A percentile compares a stretch with the other conserved stretches of the same genome.
These are phyloP conservation scores for Pelargonium citronellum DNA, from an alignment of 441 rosid genomes.

Conservation along the genomic window DNA sequence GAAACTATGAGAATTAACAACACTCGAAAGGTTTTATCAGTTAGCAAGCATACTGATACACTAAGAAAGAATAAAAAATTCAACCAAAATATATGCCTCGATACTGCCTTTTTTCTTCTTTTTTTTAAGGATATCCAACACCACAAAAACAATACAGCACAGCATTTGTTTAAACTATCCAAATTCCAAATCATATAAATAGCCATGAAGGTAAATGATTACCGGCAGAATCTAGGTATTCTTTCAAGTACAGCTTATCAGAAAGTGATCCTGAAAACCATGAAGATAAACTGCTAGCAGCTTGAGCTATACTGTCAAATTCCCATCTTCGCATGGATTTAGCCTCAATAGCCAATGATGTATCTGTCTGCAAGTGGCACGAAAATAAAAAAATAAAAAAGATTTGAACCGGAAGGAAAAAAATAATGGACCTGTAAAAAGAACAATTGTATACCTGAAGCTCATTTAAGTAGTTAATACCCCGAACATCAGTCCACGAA, in stretches of 20 bases:
- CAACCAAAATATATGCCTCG: not conserved
- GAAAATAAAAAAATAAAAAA: not conserved
- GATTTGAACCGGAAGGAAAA: not conserved
- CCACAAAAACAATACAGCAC: not conserved
- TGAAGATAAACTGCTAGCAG: constrained; percentile 22
- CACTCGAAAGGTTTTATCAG: not conserved
- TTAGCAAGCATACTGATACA: not conserved
- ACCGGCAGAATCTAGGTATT: constrained; percentile 17
- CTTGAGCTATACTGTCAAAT: constrained; percentile 31
- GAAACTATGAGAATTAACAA: not conserved
- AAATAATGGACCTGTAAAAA: not conserved
- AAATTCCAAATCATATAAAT: not conserved
- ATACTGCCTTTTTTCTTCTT: not conserved
- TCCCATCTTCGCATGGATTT: constrained; percentile 32
- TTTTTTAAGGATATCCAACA: not conserved
- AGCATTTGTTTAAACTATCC: not conserved
- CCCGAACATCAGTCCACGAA: constrained; percentile 32
- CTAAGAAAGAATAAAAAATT: not conserved
- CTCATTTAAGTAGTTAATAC: constrained; percentile 30
- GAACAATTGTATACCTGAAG: constrained; percentile 27
- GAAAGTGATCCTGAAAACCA: constrained; percentile 32
- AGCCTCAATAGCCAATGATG: constrained; percentile 29
- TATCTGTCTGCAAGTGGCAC: constrained; percentile 28
- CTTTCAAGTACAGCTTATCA: constrained; percentile 20
- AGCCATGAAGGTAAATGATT: not conserved